Percentiles rank a stretch among this genome's conserved stretches.
Conservation (phyloP, 2,329 filamentous ascomycete genomes). For the Ceratocystis smalleyi region DNA sequence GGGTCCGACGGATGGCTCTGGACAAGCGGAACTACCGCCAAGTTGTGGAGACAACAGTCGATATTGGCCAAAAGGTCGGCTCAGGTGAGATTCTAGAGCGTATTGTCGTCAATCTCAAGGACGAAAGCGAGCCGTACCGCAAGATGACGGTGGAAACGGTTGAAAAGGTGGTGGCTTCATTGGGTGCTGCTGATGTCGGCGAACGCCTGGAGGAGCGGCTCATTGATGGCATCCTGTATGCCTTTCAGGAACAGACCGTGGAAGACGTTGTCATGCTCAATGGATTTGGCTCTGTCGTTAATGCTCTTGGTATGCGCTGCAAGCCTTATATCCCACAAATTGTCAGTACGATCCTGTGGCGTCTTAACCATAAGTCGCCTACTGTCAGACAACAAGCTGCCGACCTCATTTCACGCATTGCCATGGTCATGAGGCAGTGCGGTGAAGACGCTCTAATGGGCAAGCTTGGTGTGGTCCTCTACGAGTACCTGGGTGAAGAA, state of each 20-base stretch:
- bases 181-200: constrained; percentile 86
- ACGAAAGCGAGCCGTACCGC: constrained; percentile 92
- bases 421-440: constrained; percentile 98
- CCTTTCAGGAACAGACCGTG: constrained; percentile 95
- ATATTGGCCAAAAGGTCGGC: constrained; percentile 94
- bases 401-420: constrained; percentile 89
- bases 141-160: constrained; percentile 99
- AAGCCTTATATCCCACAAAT: constrained; percentile 96
- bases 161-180: constrained; percentile 84
- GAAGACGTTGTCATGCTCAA: constrained; percentile 95
- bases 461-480: constrained; percentile 84
- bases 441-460: constrained; percentile 92
- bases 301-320: constrained; percentile 80
- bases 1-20: constrained; percentile 90
- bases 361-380: constrained; percentile 93
- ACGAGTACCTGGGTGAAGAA: constrained; percentile 96
- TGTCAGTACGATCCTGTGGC: constrained; percentile 88
- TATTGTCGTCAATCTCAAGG: constrained; percentile 89
- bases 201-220: constrained; percentile 84
- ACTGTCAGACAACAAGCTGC: constrained; percentile 94
- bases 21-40: constrained; percentile 97
- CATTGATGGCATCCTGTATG: constrained; percentile 85
- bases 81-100: constrained; percentile 87
- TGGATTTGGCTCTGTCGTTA: constrained; percentile 94
- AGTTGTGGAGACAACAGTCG: constrained; percentile 94